A percentile compares a stretch with the other conserved stretches of the same genome.
phyloP scores from a whole-genome alignment of 179 eudicot genomes.

The Actinidia polygama region DNA sequence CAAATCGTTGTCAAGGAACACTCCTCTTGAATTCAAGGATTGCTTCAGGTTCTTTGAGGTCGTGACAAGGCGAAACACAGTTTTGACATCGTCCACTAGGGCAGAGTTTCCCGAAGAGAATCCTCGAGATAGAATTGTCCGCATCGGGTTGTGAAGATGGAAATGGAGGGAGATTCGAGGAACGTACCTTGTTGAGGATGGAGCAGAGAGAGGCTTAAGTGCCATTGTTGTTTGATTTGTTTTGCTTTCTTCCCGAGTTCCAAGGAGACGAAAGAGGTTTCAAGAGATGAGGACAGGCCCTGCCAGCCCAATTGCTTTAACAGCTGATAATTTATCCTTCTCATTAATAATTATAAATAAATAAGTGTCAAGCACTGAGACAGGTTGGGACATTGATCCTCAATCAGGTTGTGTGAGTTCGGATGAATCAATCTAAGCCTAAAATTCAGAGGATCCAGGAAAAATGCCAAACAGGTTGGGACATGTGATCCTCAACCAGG shows the following conservation, averaged over 20 bases:
- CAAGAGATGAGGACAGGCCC: no score
- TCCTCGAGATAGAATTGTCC: constrained; percentile 21
- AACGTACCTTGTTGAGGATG: constrained; percentile 19
- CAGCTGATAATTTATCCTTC: no score
- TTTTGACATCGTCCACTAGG: constrained; percentile 42
- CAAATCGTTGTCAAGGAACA: constrained; percentile 57
- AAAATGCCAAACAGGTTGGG: no score
- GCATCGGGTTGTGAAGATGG: constrained; percentile 12
- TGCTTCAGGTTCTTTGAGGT: constrained; percentile 36
- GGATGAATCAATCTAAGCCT: no score
- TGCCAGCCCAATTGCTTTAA: no score
- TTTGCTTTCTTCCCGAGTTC: background rate
- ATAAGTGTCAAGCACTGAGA: no score
- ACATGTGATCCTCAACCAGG: no score
- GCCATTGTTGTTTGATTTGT: background rate
- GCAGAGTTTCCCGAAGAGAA: constrained; percentile 29
- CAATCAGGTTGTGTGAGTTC: no score
- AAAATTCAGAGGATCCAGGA: no score
- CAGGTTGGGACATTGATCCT: no score
- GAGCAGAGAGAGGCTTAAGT: constrained; percentile 27
- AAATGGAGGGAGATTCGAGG: constrained; percentile 13
- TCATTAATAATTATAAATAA: no score
- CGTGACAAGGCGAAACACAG: constrained; percentile 53
- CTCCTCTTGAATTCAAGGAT: constrained; percentile 45
- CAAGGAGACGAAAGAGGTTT: no score